Conservation (phyloP, 1,284 basidiomycete species). For the Gastroboletus turbinatus region DNA sequence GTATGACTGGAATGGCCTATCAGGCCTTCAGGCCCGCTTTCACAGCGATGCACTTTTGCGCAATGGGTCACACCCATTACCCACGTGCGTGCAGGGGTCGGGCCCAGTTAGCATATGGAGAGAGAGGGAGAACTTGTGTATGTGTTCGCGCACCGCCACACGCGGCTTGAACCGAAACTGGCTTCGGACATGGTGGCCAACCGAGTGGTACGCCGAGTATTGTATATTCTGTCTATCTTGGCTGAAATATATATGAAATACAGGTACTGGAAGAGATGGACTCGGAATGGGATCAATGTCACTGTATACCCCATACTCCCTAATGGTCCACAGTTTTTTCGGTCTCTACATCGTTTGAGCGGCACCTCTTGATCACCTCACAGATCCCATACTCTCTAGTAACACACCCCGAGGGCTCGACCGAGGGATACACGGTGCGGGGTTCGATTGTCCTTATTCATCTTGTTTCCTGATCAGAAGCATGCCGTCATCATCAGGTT, state of each 20-base stretch:
- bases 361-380: neutral
- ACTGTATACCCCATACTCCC: neutral
- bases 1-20: neutral
- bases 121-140: too few species aligned
- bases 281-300: neutral
- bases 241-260: neutral
- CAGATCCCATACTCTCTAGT: neutral
- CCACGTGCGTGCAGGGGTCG: too few species aligned
- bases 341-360: neutral
- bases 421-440: slow-evolving; percentile 1
- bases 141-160: too few species aligned
- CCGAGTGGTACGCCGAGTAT: too few species aligned
- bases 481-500: slow-evolving; percentile 8
- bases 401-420: neutral
- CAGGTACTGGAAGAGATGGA: neutral
- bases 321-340: neutral
- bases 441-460: neutral
- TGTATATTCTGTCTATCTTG: neutral
- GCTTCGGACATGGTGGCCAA: too few species aligned
- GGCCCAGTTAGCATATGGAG: too few species aligned
- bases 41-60: neutral
- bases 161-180: too few species aligned
- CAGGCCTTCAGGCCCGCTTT: neutral
- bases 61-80: too few species aligned
- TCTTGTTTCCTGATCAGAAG: slow-evolving; percentile 5